phyloP scores from a whole-genome alignment of 768 basidiomycete species.

The Omphalotus guepiniiformis region DNA sequence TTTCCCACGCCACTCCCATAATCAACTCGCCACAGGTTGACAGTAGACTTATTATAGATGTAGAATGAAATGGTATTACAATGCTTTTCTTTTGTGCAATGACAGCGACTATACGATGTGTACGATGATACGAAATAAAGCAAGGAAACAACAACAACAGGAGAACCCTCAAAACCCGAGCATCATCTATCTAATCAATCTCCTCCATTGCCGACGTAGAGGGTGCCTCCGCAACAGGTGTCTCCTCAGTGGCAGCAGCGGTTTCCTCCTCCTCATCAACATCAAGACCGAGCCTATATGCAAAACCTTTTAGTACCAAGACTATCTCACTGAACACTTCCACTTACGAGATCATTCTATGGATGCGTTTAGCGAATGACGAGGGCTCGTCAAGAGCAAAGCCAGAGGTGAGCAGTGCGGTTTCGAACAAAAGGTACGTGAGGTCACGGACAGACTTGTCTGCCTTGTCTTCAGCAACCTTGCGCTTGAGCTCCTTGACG shows the following conservation, averaged over 20 bases:
- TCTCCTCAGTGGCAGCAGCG: slow-evolving; percentile 38
- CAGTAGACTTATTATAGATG: neutral
- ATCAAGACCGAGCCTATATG: slow-evolving; percentile 69
- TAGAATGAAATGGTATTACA: neutral
- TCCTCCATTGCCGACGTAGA: slow-evolving; percentile 94
- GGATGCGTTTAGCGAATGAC: slow-evolving; percentile 92
- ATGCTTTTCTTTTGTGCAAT: no score
- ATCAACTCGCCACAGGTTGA: slow-evolving; percentile 7
- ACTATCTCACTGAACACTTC: slow-evolving; percentile 1
- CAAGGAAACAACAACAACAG: slow-evolving; percentile 5
- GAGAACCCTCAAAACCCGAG: slow-evolving; percentile 13
- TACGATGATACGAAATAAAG: neutral
- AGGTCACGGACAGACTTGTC: slow-evolving; percentile 98
- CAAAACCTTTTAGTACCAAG: slow-evolving; percentile 9
- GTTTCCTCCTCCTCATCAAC: slow-evolving; percentile 76
- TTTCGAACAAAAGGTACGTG: slow-evolving; percentile 95
- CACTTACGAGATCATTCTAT: slow-evolving; percentile 88
- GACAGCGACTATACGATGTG: no score
- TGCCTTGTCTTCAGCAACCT: slow-evolving; percentile 95
- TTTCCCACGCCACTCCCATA: neutral
- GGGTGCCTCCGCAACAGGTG: slow-evolving; percentile 53
- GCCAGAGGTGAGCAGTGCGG: slow-evolving; percentile 89
- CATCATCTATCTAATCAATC: slow-evolving; percentile 60
- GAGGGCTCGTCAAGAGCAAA: slow-evolving; percentile 96
- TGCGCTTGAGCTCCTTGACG: slow-evolving; percentile 93